Conservation (phyloP, 139 green algal genomes). For the Chlamydomonas schloesseri region DNA sequence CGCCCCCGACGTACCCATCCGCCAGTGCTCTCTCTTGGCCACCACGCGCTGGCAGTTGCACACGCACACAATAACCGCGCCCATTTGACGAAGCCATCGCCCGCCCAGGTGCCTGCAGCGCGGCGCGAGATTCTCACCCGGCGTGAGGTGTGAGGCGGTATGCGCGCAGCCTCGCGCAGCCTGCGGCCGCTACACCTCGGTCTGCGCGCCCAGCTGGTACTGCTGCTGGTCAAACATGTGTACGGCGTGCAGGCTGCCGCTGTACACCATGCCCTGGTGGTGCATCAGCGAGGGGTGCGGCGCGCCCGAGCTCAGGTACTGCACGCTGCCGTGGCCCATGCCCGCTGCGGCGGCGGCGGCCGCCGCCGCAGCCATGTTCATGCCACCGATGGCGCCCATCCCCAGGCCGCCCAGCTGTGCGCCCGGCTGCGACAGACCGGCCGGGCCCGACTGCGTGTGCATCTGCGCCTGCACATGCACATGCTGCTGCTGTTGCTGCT, state of each 20-base stretch:
- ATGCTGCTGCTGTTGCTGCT: background rate
- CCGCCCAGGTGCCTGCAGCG: no score
- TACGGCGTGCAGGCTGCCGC: background rate
- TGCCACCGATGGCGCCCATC: background rate
- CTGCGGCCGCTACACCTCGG: slow-evolving; percentile 28
- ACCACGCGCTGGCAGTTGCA: no score
- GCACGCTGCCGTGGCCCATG: slow-evolving; percentile 25
- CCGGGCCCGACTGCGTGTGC: background rate
- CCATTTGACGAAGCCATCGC: no score
- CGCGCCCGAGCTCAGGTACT: background rate
- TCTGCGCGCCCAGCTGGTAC: slow-evolving; percentile 11
- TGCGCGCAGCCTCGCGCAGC: no score
- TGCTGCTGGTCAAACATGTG: slow-evolving; percentile 32
- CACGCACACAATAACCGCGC: no score
- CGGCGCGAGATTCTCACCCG: no score
- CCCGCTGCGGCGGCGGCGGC: slow-evolving; percentile 17
- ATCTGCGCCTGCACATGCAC: slow-evolving; percentile 1
- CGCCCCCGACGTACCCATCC: no score
- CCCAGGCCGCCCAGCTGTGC: background rate
- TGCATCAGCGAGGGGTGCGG: slow-evolving; percentile 26
- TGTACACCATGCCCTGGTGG: slow-evolving; percentile 2
- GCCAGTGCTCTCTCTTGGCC: no score
- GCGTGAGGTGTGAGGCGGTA: no score
- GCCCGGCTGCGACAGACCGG: background rate
- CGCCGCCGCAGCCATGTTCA: no score